phyloP scores from a whole-genome alignment of 2,329 filamentous ascomycete species.

The Waltergamsia citrina region DNA sequence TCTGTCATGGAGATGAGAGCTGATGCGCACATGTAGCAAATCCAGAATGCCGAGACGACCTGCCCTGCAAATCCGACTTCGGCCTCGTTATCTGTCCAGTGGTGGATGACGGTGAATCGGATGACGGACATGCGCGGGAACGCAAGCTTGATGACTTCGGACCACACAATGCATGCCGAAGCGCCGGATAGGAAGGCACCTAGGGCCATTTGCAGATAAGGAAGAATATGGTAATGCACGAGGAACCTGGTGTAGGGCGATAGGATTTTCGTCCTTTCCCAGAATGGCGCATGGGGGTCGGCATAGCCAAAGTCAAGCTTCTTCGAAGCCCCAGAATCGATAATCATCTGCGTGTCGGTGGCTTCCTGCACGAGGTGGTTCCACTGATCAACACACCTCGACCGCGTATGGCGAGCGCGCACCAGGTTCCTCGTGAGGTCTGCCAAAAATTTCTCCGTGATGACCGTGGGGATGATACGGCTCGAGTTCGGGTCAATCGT shows the following conservation, averaged over 20 bases:
- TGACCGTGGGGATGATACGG: conserved; percentile 59
- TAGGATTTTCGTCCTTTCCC: conserved; percentile 50
- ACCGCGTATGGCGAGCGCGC: conserved; percentile 72
- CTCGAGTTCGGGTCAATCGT: conserved; percentile 17
- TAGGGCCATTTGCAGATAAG: conserved; percentile 52
- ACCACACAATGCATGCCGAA: conserved; percentile 83
- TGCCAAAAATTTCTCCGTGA: conserved; percentile 88
- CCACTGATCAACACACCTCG: conserved; percentile 82
- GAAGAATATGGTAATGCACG: conserved; percentile 64
- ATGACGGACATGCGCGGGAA: conserved; percentile 67
- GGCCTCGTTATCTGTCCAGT: conserved; percentile 60
- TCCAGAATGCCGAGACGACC: conserved; percentile 74
- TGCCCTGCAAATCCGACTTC: conserved; percentile 83
- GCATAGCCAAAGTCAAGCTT: conserved; percentile 64
- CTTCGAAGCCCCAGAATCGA: conserved; percentile 75
- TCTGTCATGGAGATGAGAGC: conserved; percentile 82
- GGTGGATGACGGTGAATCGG: conserved; percentile 60
- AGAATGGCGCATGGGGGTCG: conserved; percentile 43
- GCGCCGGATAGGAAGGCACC: conserved; percentile 64
- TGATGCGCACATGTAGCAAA: conserved; percentile 91
- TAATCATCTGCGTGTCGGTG: conserved; percentile 64
- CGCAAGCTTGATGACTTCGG: conserved; percentile 79
- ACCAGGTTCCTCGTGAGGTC: conserved; percentile 77
- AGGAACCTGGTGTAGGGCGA: conserved; percentile 78
- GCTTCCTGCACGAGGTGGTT: conserved; percentile 67